These are phyloP conservation scores for Sordariomycetes sp. DNA, from an alignment of 2,329 filamentous ascomycete genomes.

Conservation along the genomic window DNA sequence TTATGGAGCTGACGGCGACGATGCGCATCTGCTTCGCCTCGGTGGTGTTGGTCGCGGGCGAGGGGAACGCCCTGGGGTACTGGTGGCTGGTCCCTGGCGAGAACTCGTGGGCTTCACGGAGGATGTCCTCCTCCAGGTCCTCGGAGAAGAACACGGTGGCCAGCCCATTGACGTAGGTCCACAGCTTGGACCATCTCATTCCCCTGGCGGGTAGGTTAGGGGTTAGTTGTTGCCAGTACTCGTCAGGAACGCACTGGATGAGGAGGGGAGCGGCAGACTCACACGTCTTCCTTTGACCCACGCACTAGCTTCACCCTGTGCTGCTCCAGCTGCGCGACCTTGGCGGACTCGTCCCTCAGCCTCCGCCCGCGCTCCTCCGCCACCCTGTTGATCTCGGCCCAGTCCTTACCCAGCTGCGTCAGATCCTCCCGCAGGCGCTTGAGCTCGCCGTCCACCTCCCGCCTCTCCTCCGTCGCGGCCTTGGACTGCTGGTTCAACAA, in stretches of 20 bases:
- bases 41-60: background rate
- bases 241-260: background rate
- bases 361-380: background rate
- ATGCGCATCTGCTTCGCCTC: conserved; percentile 1
- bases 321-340: background rate
- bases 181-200: background rate
- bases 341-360: background rate
- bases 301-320: background rate
- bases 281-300: background rate
- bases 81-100: background rate
- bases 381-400: background rate
- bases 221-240: background rate
- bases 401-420: background rate
- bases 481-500: background rate
- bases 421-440: background rate
- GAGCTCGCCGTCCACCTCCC: background rate
- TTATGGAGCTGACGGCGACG: background rate
- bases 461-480: background rate
- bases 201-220: background rate
- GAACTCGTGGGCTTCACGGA: background rate
- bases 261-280: background rate
- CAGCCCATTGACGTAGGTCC: background rate
- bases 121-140: background rate
- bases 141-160: background rate
- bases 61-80: background rate